Conservation (phyloP, 768 basidiomycete species). For the Leccinum imitatum region DNA sequence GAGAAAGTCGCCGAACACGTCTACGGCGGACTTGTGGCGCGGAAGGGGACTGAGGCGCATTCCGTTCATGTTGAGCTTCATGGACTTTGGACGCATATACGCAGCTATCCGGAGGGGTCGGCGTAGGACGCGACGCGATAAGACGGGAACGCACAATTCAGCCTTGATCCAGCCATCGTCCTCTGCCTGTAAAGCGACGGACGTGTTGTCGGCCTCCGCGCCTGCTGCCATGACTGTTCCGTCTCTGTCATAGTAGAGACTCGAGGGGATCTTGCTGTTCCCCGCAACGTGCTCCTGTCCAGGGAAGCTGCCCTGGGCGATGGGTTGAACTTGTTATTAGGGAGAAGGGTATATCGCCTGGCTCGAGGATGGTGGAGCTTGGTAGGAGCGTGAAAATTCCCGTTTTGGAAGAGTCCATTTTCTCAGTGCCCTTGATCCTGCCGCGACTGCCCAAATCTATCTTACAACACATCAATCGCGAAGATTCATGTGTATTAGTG, state of each 20-base stretch:
- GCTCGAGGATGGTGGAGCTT: slow-evolving; percentile 59
- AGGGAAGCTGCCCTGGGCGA: slow-evolving; percentile 55
- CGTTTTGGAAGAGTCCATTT: too few relatives aligned
- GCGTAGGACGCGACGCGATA: neutral
- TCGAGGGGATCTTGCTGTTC: slow-evolving; percentile 79
- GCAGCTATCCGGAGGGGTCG: slow-evolving; percentile 46
- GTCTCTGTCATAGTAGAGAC: slow-evolving; percentile 69
- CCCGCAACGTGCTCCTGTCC: slow-evolving; percentile 86
- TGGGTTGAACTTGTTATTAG: slow-evolving; percentile 5
- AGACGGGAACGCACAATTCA: slow-evolving; percentile 56
- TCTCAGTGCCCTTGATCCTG: too few relatives aligned
- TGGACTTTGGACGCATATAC: slow-evolving; percentile 57
- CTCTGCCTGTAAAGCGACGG: slow-evolving; percentile 50
- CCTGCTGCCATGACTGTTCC: slow-evolving; percentile 72
- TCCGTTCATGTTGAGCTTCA: too few relatives aligned
- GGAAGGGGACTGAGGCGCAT: too few relatives aligned
- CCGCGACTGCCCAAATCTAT: too few relatives aligned
- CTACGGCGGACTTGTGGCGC: too few relatives aligned
- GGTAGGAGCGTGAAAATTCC: too few relatives aligned
- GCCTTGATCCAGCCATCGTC: slow-evolving; percentile 77
- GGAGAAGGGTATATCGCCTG: slow-evolving; percentile 61
- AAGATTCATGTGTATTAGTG: too few relatives aligned
- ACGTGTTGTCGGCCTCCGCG: slow-evolving; percentile 69
- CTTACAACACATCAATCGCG: too few relatives aligned
- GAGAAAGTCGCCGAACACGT: too few relatives aligned